These are phyloP conservation scores for Calvatia gigantea DNA, from an alignment of 768 basidiomycete species.

Conservation along the genomic window DNA sequence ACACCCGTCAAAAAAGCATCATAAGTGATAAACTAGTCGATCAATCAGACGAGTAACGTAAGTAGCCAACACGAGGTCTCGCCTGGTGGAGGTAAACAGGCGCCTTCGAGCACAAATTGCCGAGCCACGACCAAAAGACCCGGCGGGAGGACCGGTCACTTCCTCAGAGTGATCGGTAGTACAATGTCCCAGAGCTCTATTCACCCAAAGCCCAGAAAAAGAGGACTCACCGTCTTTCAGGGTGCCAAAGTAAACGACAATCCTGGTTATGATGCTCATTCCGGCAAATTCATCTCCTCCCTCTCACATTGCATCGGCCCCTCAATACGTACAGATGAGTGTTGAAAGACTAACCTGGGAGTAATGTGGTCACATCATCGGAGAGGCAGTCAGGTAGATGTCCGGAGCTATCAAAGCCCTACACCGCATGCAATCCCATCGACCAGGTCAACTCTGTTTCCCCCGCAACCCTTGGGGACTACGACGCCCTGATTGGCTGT, in stretches of 20 bases:
- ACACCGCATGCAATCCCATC: background rate
- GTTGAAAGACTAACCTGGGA: too few species aligned
- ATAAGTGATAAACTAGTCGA: background rate
- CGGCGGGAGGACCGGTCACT: background rate
- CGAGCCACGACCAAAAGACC: too few species aligned
- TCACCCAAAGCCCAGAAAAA: background rate
- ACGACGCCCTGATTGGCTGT: too few species aligned
- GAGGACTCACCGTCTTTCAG: background rate
- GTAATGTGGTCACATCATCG: too few species aligned
- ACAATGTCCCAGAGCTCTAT: background rate
- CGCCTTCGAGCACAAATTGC: too few species aligned
- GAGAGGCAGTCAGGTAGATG: background rate
- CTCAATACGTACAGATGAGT: too few species aligned
- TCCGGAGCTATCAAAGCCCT: background rate
- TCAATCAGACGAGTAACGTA: background rate
- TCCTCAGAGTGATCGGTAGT: background rate
- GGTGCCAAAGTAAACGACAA: too few species aligned
- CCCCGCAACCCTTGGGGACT: too few species aligned
- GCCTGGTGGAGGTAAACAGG: too few species aligned
- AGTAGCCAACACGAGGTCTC: too few species aligned
- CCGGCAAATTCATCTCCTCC: background rate
- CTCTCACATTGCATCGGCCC: background rate
- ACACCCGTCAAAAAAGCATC: background rate
- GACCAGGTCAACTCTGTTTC: too few species aligned
- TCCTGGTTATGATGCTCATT: background rate